Percentiles rank a stretch among this genome's conserved stretches.
phyloP scores from a whole-genome alignment of 2,329 filamentous ascomycete genomes.

The Trichoderma atrobrunneum region DNA sequence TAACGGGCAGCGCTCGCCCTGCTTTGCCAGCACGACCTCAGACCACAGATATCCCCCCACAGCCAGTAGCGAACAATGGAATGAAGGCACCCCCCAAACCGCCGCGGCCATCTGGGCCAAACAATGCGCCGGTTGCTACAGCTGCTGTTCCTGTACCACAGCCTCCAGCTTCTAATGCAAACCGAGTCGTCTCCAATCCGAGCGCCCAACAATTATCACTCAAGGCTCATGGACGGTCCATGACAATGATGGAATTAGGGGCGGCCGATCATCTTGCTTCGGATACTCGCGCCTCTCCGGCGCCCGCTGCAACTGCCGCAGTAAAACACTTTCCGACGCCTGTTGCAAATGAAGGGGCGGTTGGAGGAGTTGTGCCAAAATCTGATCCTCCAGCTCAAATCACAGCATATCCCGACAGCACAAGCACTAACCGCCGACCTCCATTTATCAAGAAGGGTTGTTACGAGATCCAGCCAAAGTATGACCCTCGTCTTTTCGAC shows the following conservation, averaged over 20 bases:
- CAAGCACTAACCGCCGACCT: slow-evolving; percentile 78
- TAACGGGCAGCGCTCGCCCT: slow-evolving; percentile 45
- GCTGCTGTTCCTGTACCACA: slow-evolving; percentile 18
- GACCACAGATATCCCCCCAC: slow-evolving; percentile 27
- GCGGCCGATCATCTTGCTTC: slow-evolving; percentile 27
- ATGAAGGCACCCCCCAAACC: slow-evolving; percentile 43
- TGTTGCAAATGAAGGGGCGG: slow-evolving; percentile 22
- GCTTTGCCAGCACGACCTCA: slow-evolving; percentile 50
- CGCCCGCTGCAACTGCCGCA: slow-evolving; percentile 22
- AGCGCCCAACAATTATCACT: slow-evolving; percentile 31
- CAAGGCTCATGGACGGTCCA: slow-evolving; percentile 32
- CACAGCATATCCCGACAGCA: slow-evolving; percentile 77
- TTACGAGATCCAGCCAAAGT: slow-evolving; percentile 77
- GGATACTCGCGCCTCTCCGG: slow-evolving; percentile 26
- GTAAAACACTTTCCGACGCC: slow-evolving; percentile 20
- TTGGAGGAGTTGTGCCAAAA: slow-evolving; percentile 26
- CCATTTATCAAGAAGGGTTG: slow-evolving; percentile 70
- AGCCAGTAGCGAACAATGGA: slow-evolving; percentile 19
- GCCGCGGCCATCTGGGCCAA: slow-evolving; percentile 38
- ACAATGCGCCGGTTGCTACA: slow-evolving; percentile 23
- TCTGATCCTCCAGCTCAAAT: slow-evolving; percentile 48
- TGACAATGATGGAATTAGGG: slow-evolving; percentile 37
- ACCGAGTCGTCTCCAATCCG: slow-evolving; percentile 33
- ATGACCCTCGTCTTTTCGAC: slow-evolving; percentile 82
- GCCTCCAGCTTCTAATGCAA: not conserved